phyloP scores from a whole-genome alignment of 2,329 filamentous ascomycete species.

The Microsporum ferrugineum region DNA sequence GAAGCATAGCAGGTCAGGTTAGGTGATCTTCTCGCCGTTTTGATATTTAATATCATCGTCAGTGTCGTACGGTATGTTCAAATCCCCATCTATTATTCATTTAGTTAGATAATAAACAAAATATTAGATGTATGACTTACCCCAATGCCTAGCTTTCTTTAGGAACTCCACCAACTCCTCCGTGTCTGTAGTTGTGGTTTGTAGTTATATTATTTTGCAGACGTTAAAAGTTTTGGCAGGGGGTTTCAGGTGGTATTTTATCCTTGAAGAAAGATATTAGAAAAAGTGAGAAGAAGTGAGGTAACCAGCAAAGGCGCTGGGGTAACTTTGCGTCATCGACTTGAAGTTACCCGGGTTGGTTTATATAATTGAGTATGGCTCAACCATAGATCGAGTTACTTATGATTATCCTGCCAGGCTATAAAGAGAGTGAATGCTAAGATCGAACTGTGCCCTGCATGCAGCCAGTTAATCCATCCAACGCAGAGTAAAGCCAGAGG shows the following conservation, averaged over 20 bases:
- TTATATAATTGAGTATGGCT: neutral
- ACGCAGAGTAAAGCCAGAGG: neutral
- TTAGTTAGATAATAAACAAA: neutral
- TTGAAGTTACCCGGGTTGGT: neutral
- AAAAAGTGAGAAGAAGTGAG: neutral
- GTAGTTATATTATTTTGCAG: neutral
- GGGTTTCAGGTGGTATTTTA: too few species aligned
- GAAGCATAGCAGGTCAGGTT: neutral
- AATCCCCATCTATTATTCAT: neutral
- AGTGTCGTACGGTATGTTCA: conserved; percentile 41
- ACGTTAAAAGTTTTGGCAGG: neutral
- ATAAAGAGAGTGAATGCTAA: neutral
- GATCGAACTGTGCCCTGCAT: neutral
- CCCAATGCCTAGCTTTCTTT: neutral
- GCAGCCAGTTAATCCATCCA: neutral
- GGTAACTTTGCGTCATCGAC: neutral
- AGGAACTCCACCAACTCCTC: neutral
- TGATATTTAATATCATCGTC: conserved; percentile 44
- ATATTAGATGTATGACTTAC: neutral
- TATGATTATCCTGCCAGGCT: neutral
- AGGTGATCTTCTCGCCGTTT: conserved; percentile 15
- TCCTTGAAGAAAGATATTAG: too few species aligned
- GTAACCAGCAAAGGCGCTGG: too few species aligned
- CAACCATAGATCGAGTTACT: neutral
- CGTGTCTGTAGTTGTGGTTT: neutral